phyloP scores from a whole-genome alignment of 1,284 basidiomycete genomes.

The Puccinia horiana region DNA sequence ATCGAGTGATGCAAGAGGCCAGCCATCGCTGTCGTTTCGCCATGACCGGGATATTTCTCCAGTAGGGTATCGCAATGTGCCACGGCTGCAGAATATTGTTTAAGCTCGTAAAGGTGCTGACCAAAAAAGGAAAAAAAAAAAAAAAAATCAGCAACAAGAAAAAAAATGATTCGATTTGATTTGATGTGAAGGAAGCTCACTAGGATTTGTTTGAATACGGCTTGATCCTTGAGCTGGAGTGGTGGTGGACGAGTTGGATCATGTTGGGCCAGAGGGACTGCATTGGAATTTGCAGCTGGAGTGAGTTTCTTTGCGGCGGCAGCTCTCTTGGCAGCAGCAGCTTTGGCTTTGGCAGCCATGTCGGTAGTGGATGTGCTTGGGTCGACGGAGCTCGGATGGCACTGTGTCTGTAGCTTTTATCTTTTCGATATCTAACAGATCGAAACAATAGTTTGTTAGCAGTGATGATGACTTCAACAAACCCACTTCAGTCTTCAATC shows the following conservation, averaged over 20 bases:
- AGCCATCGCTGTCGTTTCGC: conserved; percentile 95
- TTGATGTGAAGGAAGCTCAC: neutral
- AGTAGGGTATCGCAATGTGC: conserved; percentile 92
- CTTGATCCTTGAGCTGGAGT: neutral
- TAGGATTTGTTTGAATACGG: conserved; percentile 28
- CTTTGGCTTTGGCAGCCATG: conserved; percentile 45
- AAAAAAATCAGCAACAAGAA: neutral
- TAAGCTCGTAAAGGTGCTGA: conserved; percentile 73
- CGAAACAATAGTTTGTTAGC: too few relatives aligned
- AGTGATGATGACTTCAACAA: too few relatives aligned
- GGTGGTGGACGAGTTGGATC: conserved; percentile 39
- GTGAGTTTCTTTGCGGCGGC: conserved; percentile 28
- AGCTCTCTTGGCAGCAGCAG: conserved; percentile 36
- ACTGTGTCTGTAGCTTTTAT: too few relatives aligned
- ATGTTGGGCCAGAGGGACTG: conserved; percentile 21
- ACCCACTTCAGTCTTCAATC: too few relatives aligned
- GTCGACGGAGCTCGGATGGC: too few relatives aligned
- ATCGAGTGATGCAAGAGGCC: conserved; percentile 82
- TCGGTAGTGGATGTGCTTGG: neutral
- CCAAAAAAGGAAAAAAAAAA: neutral
- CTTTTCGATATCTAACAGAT: too few relatives aligned
- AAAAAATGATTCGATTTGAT: neutral
- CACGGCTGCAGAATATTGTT: conserved; percentile 83
- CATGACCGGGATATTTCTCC: conserved; percentile 93
- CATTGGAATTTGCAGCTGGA: conserved; percentile 9